Base-by-base conservation (phyloP, 192 early-diverging fungal species). In the Linnemannia zychae region DNA sequence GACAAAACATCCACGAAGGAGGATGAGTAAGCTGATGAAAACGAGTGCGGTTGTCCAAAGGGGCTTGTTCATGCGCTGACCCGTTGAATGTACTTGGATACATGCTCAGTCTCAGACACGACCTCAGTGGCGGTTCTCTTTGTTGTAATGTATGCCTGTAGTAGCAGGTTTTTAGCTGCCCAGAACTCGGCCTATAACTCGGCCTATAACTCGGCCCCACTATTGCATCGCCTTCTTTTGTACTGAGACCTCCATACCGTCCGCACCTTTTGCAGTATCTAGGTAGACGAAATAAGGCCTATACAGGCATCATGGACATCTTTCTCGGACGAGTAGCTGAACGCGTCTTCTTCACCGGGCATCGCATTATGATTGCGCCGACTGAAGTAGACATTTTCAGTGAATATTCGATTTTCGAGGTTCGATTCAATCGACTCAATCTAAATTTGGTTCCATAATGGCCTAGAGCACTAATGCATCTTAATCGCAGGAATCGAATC, bases 51-150 rank as follows among this genome's bases (percentile, higher is more conserved):
- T n/a, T 73, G 72, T 73, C 50, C 72, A 73, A 28, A 73, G 5
- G 72, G 4, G 49, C 33, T 73, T 28, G 72, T 53, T 73, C 28
- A 7, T 28, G 48, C 72, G 22, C 49, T 73, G 11, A 49, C 50
- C 72, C 7, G 49, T 22, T 75, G 74, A 37, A 75, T 75, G 57
- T 40, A 65, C 74, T 75, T 75, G 52, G 74, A 75, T 65, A 75
- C 57, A 75, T 75, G 74, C 60, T 75, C 74, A 17, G 74, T 75
- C n/a, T 65, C 74, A 37, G 74, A 75, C 11, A 75, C 74, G 40
- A 75, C 74, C 38, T 75, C 60, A 9, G 74, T 75, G 65, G 74
- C 74, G 65, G 74, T 75, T 75, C 74, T 75, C 74, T 75, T 75
- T 2, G 74, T 75, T 57, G 74, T 75, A 60, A 75, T 75, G 74